Evolutionary conservation across 2,329 filamentous ascomycete species (phyloP), one percentile per base, ranked within the genome.

Genomic region (Exophiala mesophila): DNA sequence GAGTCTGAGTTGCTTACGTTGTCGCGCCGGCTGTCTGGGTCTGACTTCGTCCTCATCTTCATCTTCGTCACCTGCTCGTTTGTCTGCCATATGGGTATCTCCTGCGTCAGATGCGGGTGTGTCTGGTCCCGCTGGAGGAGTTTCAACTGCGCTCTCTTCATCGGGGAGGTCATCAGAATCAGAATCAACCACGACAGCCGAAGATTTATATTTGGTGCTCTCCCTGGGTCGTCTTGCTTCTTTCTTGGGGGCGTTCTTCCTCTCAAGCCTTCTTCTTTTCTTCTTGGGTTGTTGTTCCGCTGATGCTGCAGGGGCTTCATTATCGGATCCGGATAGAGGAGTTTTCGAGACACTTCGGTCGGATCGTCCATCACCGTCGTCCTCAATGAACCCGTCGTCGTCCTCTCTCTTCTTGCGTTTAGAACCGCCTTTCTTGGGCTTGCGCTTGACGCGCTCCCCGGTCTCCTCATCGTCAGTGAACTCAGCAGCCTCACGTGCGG

Each of bases 381-480:
- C 65, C 29, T 63, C 64, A 29, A 57, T 58, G 33, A 57, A 58
- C 1, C 60, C 28, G 48, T 60, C 47, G 55, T 63, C 41, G 41
- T 55, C 36, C 44, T 63, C 43, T 49, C 57, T 36, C 39, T 61
- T 60, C 57, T 76, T 73, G 46, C 69, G 64, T 60, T 55, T 66
- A 53, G 34, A 56, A 44, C 70, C 80, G 80, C 78, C 34, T 31
- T 84, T 85, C 74, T 80, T 82, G 53, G 74, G 82, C 65, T 83
- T 85, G 72, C 85, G 76, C 71, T 86, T 88, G 41, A 87, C 74
- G 60, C 80, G 82, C 37, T 92, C 85, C 24, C 86, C 88, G 3
- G 85, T 90, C 64, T 94, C 88, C 23, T 74, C 77, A 59, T 94
- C 88, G 0, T 80, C 85, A 0, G 85, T 92, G 65, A 85, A 76